Conservation (phyloP, 176 grass and related monocot genomes). For the Elaeis guineensis region DNA sequence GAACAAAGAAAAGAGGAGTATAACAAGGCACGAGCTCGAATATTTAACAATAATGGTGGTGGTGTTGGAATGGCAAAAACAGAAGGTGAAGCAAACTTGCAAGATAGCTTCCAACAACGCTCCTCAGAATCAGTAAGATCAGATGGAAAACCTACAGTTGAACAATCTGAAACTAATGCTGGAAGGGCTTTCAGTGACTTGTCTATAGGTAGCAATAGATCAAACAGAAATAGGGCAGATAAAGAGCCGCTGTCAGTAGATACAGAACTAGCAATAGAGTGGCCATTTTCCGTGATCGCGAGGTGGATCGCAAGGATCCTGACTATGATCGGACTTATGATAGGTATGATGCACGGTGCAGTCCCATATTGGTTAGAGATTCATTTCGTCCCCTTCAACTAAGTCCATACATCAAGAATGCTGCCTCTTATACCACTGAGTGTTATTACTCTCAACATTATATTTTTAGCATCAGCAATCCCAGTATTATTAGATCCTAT, state of each 20-base stretch:
- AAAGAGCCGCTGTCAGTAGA: conserved; percentile 44
- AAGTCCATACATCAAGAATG: too few relatives aligned
- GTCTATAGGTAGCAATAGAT: conserved; percentile 37
- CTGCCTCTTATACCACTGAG: too few relatives aligned
- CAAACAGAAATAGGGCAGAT: conserved; percentile 42
- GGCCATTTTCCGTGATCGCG: conserved; percentile 92
- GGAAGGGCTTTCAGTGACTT: conserved; percentile 47
- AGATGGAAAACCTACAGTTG: conserved; percentile 11
- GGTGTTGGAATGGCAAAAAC: conserved; percentile 20
- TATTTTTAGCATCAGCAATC: too few relatives aligned
- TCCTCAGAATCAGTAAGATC: conserved; percentile 19
- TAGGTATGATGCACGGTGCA: conserved; percentile 27
- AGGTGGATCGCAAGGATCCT: conserved; percentile 93
- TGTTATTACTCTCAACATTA: too few relatives aligned
- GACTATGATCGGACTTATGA: conserved; percentile 99
- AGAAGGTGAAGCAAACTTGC: conserved; percentile 49
- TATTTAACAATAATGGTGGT: conserved; percentile 62
- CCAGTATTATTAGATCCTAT: too few relatives aligned
- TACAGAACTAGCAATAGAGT: conserved; percentile 56
- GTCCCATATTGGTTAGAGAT: too few relatives aligned
- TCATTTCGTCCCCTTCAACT: too few relatives aligned
- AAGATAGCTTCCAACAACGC: conserved; percentile 47
- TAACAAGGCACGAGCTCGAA: conserved; percentile 86
- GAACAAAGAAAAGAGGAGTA: conserved; percentile 99
- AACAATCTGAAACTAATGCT: conserved; percentile 48